Conservation (phyloP, 129 eudicot species). For the Saposhnikovia divaricata region DNA sequence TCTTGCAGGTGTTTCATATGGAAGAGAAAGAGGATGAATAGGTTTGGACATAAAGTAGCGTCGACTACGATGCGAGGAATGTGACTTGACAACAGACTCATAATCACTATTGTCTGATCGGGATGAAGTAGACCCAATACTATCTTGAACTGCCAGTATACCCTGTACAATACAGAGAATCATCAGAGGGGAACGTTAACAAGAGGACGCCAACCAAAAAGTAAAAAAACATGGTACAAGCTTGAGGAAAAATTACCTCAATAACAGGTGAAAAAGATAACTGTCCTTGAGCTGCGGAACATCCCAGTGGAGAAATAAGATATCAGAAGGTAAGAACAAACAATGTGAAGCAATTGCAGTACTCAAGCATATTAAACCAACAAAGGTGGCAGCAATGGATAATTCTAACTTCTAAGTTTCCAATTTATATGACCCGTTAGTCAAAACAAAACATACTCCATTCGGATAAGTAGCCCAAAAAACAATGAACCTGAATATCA, state of each 20-base stretch:
- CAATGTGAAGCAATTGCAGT: background rate
- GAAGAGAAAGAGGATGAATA: constrained; percentile 65
- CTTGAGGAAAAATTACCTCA: constrained; percentile 41
- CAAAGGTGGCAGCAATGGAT: background rate
- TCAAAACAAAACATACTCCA: background rate
- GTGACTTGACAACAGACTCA: constrained; percentile 51
- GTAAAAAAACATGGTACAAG: constrained; percentile 7
- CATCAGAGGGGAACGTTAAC: background rate
- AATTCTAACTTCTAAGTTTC: background rate
- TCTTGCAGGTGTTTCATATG: constrained; percentile 34
- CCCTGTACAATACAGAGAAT: constrained; percentile 35
- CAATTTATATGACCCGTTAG: background rate
- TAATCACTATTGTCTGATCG: constrained; percentile 82
- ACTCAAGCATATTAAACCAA: background rate
- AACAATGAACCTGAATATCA: background rate
- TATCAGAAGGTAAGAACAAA: constrained; percentile 3
- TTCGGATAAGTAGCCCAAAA: background rate
- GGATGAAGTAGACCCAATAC: constrained; percentile 68
- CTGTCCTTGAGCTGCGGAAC: constrained; percentile 48
- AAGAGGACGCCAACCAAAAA: background rate
- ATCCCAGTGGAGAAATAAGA: constrained; percentile 10
- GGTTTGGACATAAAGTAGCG: constrained; percentile 90
- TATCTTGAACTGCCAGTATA: constrained; percentile 43
- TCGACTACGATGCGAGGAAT: constrained; percentile 57
- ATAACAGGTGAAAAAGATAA: constrained; percentile 55